Evolutionary conservation across 2,329 filamentous ascomycete species (phyloP), one percentile per base, ranked within the genome.

Genomic region (Ophiostoma novo-ulmi): DNA sequence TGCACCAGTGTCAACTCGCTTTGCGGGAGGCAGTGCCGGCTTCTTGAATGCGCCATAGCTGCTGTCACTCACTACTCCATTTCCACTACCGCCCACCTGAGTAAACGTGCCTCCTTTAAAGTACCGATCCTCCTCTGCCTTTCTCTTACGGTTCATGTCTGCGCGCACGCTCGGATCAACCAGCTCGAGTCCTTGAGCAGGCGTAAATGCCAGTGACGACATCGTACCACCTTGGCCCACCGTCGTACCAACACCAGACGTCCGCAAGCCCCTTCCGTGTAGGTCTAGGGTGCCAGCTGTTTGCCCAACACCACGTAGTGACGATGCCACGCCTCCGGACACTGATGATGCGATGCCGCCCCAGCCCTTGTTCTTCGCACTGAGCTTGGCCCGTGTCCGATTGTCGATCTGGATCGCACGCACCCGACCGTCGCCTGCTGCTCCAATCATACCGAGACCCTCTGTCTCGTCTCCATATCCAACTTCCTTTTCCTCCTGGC

Each of bases 31-130:
- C 74, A 94, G 78, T 2, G 85, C 85, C 20, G 94, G 93, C 55
- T 96, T 90, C 80, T 94, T 97, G 85, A 97, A 97, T 0, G 88
- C 90, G 13, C 84, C 87, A 68, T 84, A 85, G 65, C 77, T 61
- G 38, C 35, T 58, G 44, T 22, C 41, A 5, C n/a, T 48, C 66
- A 75, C 75, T 22, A 73, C 75, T 58, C 80, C 79, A 39, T 87
- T 87, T 35, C 77, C 77, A 13, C 77, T 79, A 17, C 82, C 82
- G 11, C 88, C 88, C 70, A 97, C 87, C 79, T 97, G 94, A 10
- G 95, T 97, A 77, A 99, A 99, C 0, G 92, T 94, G n/a, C 95
- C 95, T 66, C 93, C 92, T 80, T 95, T 97, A 83, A 99, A 99
- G 90, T 93, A 99, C 52, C 93, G 85, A 78, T 98, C 94, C 78